Base-by-base conservation (phyloP, 1,284 basidiomycete genomes). In the Exobasidium rhododendri region DNA sequence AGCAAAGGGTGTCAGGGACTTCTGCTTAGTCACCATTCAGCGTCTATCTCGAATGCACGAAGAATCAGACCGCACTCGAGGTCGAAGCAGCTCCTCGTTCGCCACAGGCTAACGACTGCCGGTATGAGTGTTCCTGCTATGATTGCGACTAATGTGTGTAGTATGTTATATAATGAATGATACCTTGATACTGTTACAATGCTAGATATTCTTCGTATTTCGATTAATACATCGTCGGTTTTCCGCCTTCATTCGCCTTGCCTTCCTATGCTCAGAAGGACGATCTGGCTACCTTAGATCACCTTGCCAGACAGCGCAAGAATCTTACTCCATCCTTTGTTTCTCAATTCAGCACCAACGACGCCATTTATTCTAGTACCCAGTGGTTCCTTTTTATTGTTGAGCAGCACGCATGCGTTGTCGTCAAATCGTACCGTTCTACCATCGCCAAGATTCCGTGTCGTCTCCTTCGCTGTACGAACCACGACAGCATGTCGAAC, bases 371-470 rank as follows among this genome's bases (percentile, higher is more conserved):
- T 92, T 73, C 94, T 87, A 62, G 94, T 96, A 5, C 93, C 94
- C 64, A 97, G 80, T 88, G 97, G 92, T 82, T 98, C 94, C 71
- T 89, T 87, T 83, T 97, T 97, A 83, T 92, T 92, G 82, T 99
- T 98, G 64, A 99, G 82, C 30, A 98, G 83, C 1, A 98, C 93
- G 32, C 89, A 94, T 0, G 96, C 96, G 78, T 97, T 97, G 84
- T 98, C 96, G 82, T 98, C 96, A 81, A 98, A 98, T 55, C 91
- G 86, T 74, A 94, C 84, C 68, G 86, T 84, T 13, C 90, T 85
- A 3, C 92, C 93, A 80, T 96, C 92, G n/a, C 24, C 52, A 4
- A 55, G 29, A n/a, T 92, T 89, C 75, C 92, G 83, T 46, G 86
- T 84, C 10, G 89, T 87, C 50, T 87, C 81, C 81, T 93, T 94